These are phyloP conservation scores for Saccharomycopsis hybrid DNA, from an alignment of 1,139 yeast genomes.

Conservation along the genomic window DNA sequence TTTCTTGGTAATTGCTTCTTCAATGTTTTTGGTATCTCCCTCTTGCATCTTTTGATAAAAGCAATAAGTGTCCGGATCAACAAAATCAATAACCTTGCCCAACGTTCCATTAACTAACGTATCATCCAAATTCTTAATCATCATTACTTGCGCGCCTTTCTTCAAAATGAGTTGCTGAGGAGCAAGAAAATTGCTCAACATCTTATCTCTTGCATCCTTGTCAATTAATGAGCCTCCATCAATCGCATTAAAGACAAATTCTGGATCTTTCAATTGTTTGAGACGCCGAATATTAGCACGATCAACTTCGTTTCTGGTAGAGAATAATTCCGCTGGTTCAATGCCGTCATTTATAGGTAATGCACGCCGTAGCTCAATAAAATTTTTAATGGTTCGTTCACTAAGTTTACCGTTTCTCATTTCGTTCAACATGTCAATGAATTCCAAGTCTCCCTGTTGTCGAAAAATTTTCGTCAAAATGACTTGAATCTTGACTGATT, in stretches of 20 bases:
- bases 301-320: slow-evolving; percentile 83
- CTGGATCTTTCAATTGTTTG: slow-evolving; percentile 39
- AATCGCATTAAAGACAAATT: slow-evolving; percentile 43
- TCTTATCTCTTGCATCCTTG: slow-evolving; percentile 35
- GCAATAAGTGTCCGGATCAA: slow-evolving; percentile 48
- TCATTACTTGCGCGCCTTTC: slow-evolving; percentile 91
- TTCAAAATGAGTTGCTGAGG: slow-evolving; percentile 59
- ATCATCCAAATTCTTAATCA: slow-evolving; percentile 83
- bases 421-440: slow-evolving; percentile 81
- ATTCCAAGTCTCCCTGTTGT: slow-evolving; percentile 74
- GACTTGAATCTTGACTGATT: slow-evolving; percentile 57
- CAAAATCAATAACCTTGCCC: slow-evolving; percentile 77
- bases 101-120: slow-evolving; percentile 87
- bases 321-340: slow-evolving; percentile 79
- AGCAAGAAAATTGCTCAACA: slow-evolving; percentile 66
- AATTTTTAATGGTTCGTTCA: slow-evolving; percentile 46
- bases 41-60: slow-evolving; percentile 28
- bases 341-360: slow-evolving; percentile 59
- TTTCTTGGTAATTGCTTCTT: background rate
- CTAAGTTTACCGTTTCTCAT: slow-evolving; percentile 71
- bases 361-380: slow-evolving; percentile 49
- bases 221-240: slow-evolving; percentile 58
- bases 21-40: slow-evolving; percentile 6
- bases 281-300: slow-evolving; percentile 60
- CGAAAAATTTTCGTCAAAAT: slow-evolving; percentile 79